Evolutionary conservation across 176 grass and related monocot genomes (phyloP), one percentile per base, ranked within the genome.

Genomic region (Rhynchospora pubera): DNA sequence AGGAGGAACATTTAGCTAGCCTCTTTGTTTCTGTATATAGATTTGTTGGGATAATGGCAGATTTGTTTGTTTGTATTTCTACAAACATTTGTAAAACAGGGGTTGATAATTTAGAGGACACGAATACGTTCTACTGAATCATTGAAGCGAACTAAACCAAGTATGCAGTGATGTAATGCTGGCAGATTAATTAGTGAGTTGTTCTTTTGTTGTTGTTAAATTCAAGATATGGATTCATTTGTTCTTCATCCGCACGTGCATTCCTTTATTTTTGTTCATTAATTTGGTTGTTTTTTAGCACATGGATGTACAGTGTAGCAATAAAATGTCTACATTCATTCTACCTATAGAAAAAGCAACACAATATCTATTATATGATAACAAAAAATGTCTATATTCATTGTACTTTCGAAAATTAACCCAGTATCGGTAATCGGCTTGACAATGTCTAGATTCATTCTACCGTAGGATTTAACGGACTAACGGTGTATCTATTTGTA

Each of bases 31-130:
- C 44, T 81, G 79, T 82, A 82, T 28, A 82, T 82, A 82, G 61
- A 82, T 82, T 82, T 66, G 61, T 50, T 82, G 13, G 21, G 79
- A 50, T 16, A 13, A 65, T 65, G 39, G 60, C 21, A 64, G 14
- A 82, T 82, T 82, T 82, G 79, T 82, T 82, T 67, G 60, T 82
- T 82, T 51, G 61, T 82, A 65, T 67, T 82, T 77, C 23, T 77
- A 77, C 72, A 77, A 77, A 77, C 72, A 77, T 77, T 30, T 77
- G 72, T 77, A 77, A 51, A 77, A 77, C 72, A 56, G 16, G 28
- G 72, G 50, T 77, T 32, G 48, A 77, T 77, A 30, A 77, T 77
- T 77, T 32, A 70, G 72, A 23, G 72, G 71, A 26, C 46, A 56
- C 4, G 32, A 5, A 28, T 32, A 55, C 24, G 50, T 56, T 75